Base-by-base conservation (phyloP, 139 green algal genomes). In the Diplosphaera chodatii region DNA sequence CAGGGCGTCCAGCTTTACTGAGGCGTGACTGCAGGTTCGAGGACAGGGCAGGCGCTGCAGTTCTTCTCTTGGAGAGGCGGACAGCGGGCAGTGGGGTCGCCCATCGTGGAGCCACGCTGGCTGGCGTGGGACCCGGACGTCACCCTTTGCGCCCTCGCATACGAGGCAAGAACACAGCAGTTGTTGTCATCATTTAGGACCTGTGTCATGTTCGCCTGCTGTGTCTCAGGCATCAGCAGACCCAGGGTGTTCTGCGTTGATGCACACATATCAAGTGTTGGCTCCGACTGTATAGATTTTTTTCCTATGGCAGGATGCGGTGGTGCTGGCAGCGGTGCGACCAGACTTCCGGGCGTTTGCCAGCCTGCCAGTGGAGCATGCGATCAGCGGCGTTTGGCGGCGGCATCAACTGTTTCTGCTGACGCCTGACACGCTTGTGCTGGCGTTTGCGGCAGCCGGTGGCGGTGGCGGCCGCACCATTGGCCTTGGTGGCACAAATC, bases 41-140 rank as follows among this genome's bases (percentile, higher is more conserved):
- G 69, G 55, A 69, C 33, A 48, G 69, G 64, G 29, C 55, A 69
- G 21, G 55, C 56, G 21, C 71, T 80, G 75, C 75, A 68, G 33
- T 69, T 75, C 22, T 73, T 69, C 31, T 73, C 64, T 23, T 80
- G 75, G 75, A 55, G 15, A 6, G 48, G 29, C 31, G 29, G 31
- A 6, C 23, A 73, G 69, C 32, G 29, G 27, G 40, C 73, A 4
- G 69, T 68, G 48, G 71, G 71, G 40, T 2, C 30, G 18, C 40
- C 56, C 31, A 28, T 80, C 28, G 69, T 69, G 4, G 75, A 68
- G 55, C 75, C 75, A n/a, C 31, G 33, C 23, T 80, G 75, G 75
- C 28, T 80, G 4, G 41, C 71, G 8, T 88, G 83, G 83, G 80
- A 83, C 68, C 83, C 83, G 1, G 80, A 88, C 48, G 85, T 73